Base-by-base conservation (phyloP, 1,284 basidiomycete species). In the Erythrobasidium hasegawianum region DNA sequence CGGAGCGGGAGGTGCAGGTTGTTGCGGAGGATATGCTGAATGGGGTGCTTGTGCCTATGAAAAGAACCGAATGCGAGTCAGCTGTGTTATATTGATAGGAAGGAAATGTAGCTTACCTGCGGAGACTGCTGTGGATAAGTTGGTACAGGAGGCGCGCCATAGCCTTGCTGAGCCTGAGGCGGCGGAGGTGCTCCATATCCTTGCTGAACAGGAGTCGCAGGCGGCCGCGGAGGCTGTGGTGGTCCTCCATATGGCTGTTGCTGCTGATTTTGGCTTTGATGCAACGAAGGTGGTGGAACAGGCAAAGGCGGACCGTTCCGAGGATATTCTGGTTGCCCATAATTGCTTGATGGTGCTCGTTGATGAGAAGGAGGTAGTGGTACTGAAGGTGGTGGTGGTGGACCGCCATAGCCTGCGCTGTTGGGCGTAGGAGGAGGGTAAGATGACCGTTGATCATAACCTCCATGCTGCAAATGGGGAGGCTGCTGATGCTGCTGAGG, bases 401-500 rank as follows among this genome's bases (percentile, higher is more conserved):
- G 47, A 8, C 39, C 43, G 16, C 47, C 58, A n/a, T 58, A 45
- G 24, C 43, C 22, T n/a, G 43, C 43, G 14, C 16, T 47, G 43
- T 14, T 47, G 43, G 41, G 41, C 24, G 43, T 59, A n/a, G 58
- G 47, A n/a, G 26, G 45, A 52, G 45, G 58, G 9, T 45, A 49
- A 18, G 27, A 45, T 20, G 58, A 29, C 18, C 43, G 41, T 22
- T 59, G 58, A 14, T 38, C 43, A 11, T 59, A 40, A 16, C 74
- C 74, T 57, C 68, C 71, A 53, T 70, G 71, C 43, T 69, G 75
- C 39, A 73, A 75, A 68, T 54, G 64, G 56, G 74, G 81, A 14
- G 79, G 81, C 60, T 76, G 81, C 72, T 72, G 76, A 70, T 74
- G 72, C 66, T 71, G 73, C 59, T 60, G 71, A 52, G 68, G 74